phyloP scores from a whole-genome alignment of 2,329 filamentous ascomycete species.

The Harringtonia aguacate region DNA sequence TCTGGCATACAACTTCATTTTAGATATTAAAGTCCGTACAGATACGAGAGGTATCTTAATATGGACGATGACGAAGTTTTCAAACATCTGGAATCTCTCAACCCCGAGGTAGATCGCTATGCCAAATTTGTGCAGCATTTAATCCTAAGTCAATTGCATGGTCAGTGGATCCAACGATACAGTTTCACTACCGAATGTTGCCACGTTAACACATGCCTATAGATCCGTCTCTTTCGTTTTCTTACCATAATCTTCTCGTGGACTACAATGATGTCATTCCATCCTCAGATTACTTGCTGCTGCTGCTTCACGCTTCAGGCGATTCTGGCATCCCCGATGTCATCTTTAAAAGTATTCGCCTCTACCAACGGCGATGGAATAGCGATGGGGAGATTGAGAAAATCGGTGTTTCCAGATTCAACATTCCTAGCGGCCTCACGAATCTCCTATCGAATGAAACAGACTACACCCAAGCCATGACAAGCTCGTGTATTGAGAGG shows the following conservation, averaged over 20 bases:
- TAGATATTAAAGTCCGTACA: neutral
- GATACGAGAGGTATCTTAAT: constrained; percentile 4
- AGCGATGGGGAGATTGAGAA: neutral
- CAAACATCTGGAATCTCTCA: neutral
- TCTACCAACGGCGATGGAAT: neutral
- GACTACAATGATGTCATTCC: neutral
- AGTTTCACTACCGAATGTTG: neutral
- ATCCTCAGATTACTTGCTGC: neutral
- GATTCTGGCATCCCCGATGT: neutral
- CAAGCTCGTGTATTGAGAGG: neutral
- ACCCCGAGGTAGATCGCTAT: neutral
- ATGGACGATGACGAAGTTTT: constrained; percentile 1
- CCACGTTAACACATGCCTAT: neutral
- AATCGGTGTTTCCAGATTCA: neutral
- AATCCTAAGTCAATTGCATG: neutral
- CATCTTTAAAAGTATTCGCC: neutral
- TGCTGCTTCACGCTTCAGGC: neutral
- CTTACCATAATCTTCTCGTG: neutral
- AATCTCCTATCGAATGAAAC: neutral
- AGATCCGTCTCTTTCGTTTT: neutral
- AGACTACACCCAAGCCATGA: neutral
- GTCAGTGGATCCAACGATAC: neutral
- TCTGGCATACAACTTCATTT: neutral
- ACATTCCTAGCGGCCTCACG: neutral
- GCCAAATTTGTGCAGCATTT: neutral